Percentiles rank a stretch among this genome's conserved stretches.
These are phyloP conservation scores for Cutaneotrichosporon sp. DNA, from an alignment of 1,284 basidiomycete species.

Conservation along the genomic window DNA sequence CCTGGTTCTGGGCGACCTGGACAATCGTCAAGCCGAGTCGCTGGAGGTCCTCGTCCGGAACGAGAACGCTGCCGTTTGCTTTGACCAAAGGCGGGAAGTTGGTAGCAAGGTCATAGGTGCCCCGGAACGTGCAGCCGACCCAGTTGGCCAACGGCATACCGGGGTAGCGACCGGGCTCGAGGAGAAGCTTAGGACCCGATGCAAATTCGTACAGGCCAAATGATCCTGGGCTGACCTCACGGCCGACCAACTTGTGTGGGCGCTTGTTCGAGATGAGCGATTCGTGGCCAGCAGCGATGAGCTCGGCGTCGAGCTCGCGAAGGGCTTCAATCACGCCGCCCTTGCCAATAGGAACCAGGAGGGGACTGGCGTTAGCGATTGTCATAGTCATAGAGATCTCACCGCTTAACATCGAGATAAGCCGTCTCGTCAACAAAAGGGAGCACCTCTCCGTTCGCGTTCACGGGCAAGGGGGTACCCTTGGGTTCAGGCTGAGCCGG, in stretches of 20 bases:
- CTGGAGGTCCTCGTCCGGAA: constrained; percentile 8
- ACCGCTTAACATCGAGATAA: constrained; percentile 11
- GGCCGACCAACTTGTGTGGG: constrained; percentile 12
- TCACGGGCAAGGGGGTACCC: background rate
- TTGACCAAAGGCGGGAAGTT: constrained; percentile 15
- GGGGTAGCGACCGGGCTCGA: constrained; percentile 17
- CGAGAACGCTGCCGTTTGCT: background rate
- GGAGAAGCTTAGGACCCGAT: constrained; percentile 12
- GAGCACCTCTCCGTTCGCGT: background rate
- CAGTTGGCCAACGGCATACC: constrained; percentile 15
- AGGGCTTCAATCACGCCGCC: constrained; percentile 13
- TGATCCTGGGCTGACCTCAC: constrained; percentile 16
- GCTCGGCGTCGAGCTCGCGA: constrained; percentile 8
- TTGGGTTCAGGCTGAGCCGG: background rate
- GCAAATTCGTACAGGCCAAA: constrained; percentile 19
- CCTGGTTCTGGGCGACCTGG: constrained; percentile 19
- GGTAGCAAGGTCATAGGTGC: constrained; percentile 11
- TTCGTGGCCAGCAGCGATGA: constrained; percentile 4
- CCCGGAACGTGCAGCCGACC: constrained; percentile 11
- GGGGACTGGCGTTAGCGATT: constrained; percentile 1
- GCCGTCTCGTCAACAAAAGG: constrained; percentile 14
- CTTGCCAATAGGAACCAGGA: constrained; percentile 13
- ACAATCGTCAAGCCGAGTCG: constrained; percentile 16
- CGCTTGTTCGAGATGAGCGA: constrained; percentile 13
- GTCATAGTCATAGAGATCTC: background rate